Conservation (phyloP, 2,329 filamentous ascomycete genomes). For the Keithomyces neogunnii region DNA sequence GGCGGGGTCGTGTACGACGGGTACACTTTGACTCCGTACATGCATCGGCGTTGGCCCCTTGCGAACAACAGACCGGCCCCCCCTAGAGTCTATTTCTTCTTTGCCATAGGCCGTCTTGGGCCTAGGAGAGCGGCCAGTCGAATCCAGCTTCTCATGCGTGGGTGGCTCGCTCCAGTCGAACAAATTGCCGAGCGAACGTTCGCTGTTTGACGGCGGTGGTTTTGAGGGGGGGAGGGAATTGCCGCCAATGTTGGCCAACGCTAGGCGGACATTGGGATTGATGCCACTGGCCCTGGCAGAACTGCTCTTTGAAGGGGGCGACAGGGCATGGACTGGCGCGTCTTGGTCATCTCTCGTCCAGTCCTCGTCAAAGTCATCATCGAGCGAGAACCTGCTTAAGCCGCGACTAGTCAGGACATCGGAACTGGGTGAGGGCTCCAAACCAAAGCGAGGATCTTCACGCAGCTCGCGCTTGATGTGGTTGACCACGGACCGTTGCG, state of each 20-base stretch:
- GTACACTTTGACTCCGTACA: conserved; percentile 74
- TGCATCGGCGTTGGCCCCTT: conserved; percentile 62
- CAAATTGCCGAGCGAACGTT: conserved; percentile 57
- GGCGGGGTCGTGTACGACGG: conserved; percentile 55
- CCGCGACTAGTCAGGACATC: conserved; percentile 20
- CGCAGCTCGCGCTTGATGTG: neutral
- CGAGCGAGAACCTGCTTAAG: conserved; percentile 44
- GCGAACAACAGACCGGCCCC: conserved; percentile 58
- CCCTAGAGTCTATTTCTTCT: conserved; percentile 61
- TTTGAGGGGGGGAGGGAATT: conserved; percentile 25
- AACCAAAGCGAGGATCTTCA: conserved; percentile 1
- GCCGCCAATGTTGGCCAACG: conserved; percentile 44
- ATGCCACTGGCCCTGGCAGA: conserved; percentile 45
- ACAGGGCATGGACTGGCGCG: conserved; percentile 46
- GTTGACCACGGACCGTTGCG: conserved; percentile 20
- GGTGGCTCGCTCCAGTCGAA: conserved; percentile 72
- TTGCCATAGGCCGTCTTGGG: conserved; percentile 72
- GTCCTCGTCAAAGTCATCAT: conserved; percentile 56
- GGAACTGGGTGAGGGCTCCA: conserved; percentile 4
- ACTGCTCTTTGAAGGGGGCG: conserved; percentile 42
- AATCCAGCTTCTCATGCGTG: conserved; percentile 51
- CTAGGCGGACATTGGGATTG: conserved; percentile 44
- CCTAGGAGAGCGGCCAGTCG: conserved; percentile 49
- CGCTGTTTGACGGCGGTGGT: conserved; percentile 16
- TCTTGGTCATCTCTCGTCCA: conserved; percentile 49